These are phyloP conservation scores for Stachybotrys elegans DNA, from an alignment of 2,329 filamentous ascomycete genomes.

Conservation along the genomic window DNA sequence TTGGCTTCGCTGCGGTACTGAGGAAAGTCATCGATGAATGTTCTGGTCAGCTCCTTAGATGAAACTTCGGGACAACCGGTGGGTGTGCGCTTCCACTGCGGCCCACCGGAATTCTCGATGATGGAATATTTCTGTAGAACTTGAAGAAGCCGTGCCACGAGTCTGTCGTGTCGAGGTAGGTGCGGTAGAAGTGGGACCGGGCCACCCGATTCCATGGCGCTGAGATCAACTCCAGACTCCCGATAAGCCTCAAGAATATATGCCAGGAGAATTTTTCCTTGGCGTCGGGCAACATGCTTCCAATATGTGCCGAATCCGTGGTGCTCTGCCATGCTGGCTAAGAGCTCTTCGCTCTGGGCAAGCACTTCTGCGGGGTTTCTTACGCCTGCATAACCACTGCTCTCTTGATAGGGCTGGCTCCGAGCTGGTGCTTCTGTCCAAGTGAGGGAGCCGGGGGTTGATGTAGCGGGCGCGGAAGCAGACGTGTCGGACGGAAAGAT, in stretches of 20 bases:
- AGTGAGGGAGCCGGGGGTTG: not conserved
- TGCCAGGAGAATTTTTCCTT: not conserved
- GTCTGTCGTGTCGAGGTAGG: not conserved
- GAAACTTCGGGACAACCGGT: not conserved
- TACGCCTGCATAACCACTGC: not conserved
- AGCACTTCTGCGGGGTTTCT: not conserved
- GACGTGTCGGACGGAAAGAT: not conserved
- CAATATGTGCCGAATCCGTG: not conserved
- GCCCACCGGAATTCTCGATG: not conserved
- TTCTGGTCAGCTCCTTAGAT: not conserved
- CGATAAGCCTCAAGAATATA: not conserved
- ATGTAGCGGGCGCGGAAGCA: not conserved
- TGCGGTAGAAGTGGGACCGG: not conserved
- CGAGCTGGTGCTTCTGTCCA: not conserved
- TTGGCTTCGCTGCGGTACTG: not conserved
- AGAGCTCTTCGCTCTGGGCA: not conserved
- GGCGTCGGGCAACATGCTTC: not conserved
- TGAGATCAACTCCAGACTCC: not conserved
- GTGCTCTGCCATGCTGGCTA: not conserved
- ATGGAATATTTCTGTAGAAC: not conserved
- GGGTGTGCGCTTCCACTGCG: not conserved
- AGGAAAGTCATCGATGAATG: not conserved
- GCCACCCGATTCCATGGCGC: not conserved
- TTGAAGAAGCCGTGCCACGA: not conserved
- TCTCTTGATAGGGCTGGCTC: not conserved